phyloP scores from a whole-genome alignment of 306 rosid species.

The Acacia confusa region DNA sequence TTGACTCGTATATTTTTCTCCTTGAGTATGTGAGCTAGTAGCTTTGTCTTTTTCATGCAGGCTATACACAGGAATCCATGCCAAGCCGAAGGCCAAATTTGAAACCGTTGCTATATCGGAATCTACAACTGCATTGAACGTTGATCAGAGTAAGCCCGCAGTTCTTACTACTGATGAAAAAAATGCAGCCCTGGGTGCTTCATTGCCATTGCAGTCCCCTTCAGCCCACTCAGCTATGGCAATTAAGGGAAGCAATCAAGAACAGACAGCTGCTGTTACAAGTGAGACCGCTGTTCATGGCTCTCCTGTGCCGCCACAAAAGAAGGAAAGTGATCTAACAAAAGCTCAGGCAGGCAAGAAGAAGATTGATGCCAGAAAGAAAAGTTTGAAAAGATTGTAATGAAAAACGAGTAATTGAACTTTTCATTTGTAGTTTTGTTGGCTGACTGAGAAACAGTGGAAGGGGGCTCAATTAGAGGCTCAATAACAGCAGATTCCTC shows the following conservation, averaged over 20 bases:
- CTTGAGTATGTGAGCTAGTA: not conserved
- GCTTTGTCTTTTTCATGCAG: slow-evolving; percentile 45
- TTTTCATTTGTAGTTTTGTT: slow-evolving; percentile 31
- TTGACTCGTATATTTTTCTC: not conserved
- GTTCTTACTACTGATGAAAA: slow-evolving; percentile 61
- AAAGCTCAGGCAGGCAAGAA: slow-evolving; percentile 87
- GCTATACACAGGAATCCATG: slow-evolving; percentile 91
- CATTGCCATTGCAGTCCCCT: slow-evolving; percentile 52
- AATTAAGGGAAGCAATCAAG: slow-evolving; percentile 57
- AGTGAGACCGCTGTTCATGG: slow-evolving; percentile 45
- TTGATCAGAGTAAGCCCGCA: slow-evolving; percentile 70
- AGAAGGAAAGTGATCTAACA: slow-evolving; percentile 57
- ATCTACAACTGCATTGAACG: slow-evolving; percentile 89
- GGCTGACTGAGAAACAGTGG: not conserved
- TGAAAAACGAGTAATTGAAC: slow-evolving; percentile 38
- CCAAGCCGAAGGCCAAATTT: slow-evolving; percentile 88
- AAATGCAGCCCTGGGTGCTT: slow-evolving; percentile 44
- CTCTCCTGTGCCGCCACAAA: slow-evolving; percentile 37
- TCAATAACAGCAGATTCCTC: not conserved
- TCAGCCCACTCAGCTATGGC: slow-evolving; percentile 40
- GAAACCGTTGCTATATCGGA: slow-evolving; percentile 91
- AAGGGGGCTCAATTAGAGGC: not conserved
- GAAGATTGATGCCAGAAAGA: slow-evolving; percentile 97
- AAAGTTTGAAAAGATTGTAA: slow-evolving; percentile 93
- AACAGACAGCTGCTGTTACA: slow-evolving; percentile 40